Evolutionary conservation across 345 rosid species (phyloP), one percentile per base, ranked within the genome.

Genomic region (Boechera retrofracta): DNA sequence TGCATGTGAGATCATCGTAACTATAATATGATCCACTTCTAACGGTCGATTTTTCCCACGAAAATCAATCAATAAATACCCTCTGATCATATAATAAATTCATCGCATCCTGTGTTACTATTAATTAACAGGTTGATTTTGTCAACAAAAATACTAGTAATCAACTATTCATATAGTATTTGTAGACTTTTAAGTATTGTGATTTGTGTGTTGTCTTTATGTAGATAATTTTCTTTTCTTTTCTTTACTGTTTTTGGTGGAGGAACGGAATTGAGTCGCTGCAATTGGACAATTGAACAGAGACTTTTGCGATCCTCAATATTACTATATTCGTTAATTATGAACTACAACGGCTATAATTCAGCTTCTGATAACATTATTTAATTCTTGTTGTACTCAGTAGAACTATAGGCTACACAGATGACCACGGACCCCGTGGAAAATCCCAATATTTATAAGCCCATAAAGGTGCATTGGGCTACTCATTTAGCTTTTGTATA

Each of bases 391-490:
- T 36, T 7, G 12, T 64, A 28, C 55, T 33, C 24, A 21, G 24
- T 21, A 21, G 24, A 21, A 18, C 39, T 15, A 32, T 21, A 36
- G 64, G 29, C 10, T 8, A 10, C 9, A 7, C 47, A 15, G 7
- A 63, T 18, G 64, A 18, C n/a, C 12, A 56, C 1, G 4, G 35
- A 24, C 39, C 57, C 71, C 33, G 6, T 7, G 28, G 21, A 12
- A 35, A 26, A 32, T 36, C 45, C 39, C 24, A 41, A 24, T 65
- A 24, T n/a, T 16, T 2, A 16, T 15, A 75, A 28, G 79, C 68
- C 79, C 79, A 26, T 48, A 33, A 21, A 35, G 2, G 32, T 33
- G 55, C 70, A 31, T 74, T 73, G 77, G 78, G 78, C 72, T 65
- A 28, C 38, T 64, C 24, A 51, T 35, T 54, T 72, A 3, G 4